These are phyloP conservation scores for Epichloe elymi DNA, from an alignment of 2,329 filamentous ascomycete genomes.

Conservation along the genomic window DNA sequence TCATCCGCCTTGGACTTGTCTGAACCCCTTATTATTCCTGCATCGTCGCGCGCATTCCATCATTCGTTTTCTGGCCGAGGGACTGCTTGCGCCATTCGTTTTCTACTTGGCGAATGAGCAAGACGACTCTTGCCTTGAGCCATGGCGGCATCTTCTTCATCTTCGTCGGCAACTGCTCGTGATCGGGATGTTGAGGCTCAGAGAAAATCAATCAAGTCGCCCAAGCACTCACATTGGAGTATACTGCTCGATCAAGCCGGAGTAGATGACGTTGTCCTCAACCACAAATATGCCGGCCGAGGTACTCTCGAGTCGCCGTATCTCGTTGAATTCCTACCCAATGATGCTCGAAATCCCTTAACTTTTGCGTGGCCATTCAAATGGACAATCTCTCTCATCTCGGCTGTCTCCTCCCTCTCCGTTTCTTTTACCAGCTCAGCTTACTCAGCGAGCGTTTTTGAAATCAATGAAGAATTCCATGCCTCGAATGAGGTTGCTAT, in stretches of 20 bases:
- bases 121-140: background rate
- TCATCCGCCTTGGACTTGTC: background rate
- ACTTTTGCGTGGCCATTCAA: constrained; percentile 42
- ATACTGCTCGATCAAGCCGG: constrained; percentile 44
- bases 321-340: constrained; percentile 51
- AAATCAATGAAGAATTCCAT: constrained; percentile 42
- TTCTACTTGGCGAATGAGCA: background rate
- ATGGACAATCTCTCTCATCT: constrained; percentile 50
- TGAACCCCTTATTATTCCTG: background rate
- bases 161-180: constrained; percentile 8
- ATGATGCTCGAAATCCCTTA: constrained; percentile 56
- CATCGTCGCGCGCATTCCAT: background rate
- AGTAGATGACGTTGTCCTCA: constrained; percentile 42
- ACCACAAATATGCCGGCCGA: constrained; percentile 41
- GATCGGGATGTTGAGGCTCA: constrained; percentile 31
- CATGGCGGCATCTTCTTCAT: constrained; percentile 6
- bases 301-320: constrained; percentile 57
- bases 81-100: background rate
- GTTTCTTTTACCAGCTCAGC: constrained; percentile 60
- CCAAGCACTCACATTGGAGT: constrained; percentile 31
- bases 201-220: constrained; percentile 11
- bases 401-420: constrained; percentile 53
- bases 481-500: constrained; percentile 39
- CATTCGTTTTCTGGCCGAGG: background rate
- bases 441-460: constrained; percentile 43